phyloP scores from a whole-genome alignment of 2,329 filamentous ascomycete genomes.

The Eutypella sp. region DNA sequence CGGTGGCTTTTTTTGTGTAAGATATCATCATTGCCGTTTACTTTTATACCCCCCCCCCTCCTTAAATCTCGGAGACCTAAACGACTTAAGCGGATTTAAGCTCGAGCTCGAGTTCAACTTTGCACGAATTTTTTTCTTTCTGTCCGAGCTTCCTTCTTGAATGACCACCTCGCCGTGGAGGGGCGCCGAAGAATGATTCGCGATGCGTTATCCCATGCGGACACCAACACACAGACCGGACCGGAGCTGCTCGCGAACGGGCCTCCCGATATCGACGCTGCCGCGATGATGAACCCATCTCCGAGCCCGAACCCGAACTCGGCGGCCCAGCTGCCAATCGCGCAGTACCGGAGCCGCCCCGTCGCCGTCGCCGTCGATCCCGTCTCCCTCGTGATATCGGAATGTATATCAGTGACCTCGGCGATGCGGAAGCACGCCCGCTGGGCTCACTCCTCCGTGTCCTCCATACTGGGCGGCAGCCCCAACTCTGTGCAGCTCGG shows the following conservation, averaged over 20 bases:
- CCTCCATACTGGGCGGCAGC: conserved; percentile 83
- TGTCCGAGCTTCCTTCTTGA: conserved; percentile 1
- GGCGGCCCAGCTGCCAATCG: conserved; percentile 18
- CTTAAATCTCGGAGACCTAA: not conserved
- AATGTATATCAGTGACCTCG: conserved; percentile 97
- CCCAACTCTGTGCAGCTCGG: conserved; percentile 54
- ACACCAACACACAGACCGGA: conserved; percentile 22
- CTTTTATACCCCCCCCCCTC: not conserved
- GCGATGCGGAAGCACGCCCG: conserved; percentile 97
- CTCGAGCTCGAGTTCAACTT: not conserved
- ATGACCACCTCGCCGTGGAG: conserved; percentile 18
- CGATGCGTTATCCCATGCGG: conserved; percentile 31
- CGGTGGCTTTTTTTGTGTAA: no score
- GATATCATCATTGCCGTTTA: no score
- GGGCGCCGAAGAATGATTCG: conserved; percentile 30
- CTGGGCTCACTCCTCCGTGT: conserved; percentile 93
- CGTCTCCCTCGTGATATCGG: conserved; percentile 89
- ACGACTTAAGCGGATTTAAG: no score
- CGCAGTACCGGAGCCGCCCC: conserved; percentile 56
- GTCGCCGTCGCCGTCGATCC: conserved; percentile 84
- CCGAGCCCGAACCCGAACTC: conserved; percentile 1
- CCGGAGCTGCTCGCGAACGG: conserved; percentile 18
- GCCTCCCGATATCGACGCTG: conserved; percentile 16
- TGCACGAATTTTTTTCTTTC: not conserved
- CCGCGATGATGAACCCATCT: conserved; percentile 15